phyloP scores from a whole-genome alignment of 2,329 filamentous ascomycete genomes.

The Phialophora expanda region DNA sequence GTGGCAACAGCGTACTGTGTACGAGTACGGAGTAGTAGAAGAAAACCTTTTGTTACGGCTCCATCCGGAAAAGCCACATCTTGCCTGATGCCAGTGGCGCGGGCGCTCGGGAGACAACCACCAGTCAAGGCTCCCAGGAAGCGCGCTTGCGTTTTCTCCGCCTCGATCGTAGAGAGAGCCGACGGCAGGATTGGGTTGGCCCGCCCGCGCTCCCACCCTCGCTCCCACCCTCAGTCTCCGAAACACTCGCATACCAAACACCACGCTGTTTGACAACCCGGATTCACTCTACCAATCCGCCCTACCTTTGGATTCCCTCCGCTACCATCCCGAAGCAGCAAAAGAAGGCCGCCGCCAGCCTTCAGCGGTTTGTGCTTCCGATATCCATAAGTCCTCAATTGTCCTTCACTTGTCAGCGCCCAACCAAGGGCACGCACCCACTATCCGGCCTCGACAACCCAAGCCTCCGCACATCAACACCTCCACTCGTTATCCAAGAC shows the following conservation, averaged over 20 bases:
- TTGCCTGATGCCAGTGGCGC: neutral
- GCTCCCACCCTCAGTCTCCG: conserved; percentile 3
- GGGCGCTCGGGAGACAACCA: neutral
- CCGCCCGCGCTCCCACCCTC: conserved; percentile 2
- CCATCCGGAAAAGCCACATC: neutral
- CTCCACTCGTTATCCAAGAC: neutral
- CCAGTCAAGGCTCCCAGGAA: neutral
- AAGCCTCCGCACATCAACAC: neutral
- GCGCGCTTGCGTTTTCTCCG: neutral
- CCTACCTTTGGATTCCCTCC: neutral
- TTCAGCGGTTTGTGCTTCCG: neutral
- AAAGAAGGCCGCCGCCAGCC: neutral
- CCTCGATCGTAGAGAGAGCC: neutral
- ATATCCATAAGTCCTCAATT: neutral
- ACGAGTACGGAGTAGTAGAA: neutral
- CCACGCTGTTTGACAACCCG: conserved; percentile 5
- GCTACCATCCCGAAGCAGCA: neutral
- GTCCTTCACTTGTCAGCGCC: conserved; percentile 1
- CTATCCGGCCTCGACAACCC: neutral
- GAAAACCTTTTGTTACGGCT: conserved; percentile 2
- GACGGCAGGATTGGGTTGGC: conserved; percentile 3
- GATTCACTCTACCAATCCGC: neutral
- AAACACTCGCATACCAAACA: conserved; percentile 13
- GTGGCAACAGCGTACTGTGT: neutral
- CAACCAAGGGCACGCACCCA: conserved; percentile 4